These are phyloP conservation scores for Nemania serpens DNA, from an alignment of 2,329 filamentous ascomycete species.

Conservation along the genomic window DNA sequence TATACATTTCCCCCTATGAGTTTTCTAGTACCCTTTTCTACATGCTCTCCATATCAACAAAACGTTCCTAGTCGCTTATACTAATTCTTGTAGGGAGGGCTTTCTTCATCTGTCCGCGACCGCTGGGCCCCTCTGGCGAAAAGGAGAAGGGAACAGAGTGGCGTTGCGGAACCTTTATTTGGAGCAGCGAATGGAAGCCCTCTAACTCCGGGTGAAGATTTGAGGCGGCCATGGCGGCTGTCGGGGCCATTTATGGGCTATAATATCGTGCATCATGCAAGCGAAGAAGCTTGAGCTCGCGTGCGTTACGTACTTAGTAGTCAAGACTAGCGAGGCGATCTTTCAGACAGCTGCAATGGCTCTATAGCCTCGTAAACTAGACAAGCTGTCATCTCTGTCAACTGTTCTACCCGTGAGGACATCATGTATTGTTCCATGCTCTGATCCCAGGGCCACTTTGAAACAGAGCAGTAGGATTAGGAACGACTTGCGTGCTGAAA, in stretches of 20 bases:
- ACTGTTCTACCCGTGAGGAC: no score
- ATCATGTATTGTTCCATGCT: no score
- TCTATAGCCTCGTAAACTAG: no score
- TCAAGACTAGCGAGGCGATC: no score
- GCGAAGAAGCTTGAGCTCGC: neutral
- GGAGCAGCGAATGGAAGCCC: conserved; percentile 63
- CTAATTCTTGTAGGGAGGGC: conserved; percentile 52
- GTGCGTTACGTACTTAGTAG: no score
- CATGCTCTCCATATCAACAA: neutral
- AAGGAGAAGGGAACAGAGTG: conserved; percentile 86
- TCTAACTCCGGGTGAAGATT: conserved; percentile 5
- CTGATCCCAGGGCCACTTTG: no score
- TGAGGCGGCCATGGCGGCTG: neutral
- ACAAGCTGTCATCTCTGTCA: no score
- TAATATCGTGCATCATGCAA: neutral
- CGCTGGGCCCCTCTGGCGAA: conserved; percentile 81
- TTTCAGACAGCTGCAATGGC: no score
- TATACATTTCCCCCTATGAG: neutral
- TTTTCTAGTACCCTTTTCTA: no score
- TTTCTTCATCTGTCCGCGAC: conserved; percentile 69
- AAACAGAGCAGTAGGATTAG: no score
- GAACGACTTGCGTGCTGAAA: no score
- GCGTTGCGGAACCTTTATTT: conserved; percentile 85
- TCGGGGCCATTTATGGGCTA: neutral
- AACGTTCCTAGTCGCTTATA: neutral